These are phyloP conservation scores for Pisolithus orientalis DNA, from an alignment of 768 basidiomycete species.

Conservation along the genomic window DNA sequence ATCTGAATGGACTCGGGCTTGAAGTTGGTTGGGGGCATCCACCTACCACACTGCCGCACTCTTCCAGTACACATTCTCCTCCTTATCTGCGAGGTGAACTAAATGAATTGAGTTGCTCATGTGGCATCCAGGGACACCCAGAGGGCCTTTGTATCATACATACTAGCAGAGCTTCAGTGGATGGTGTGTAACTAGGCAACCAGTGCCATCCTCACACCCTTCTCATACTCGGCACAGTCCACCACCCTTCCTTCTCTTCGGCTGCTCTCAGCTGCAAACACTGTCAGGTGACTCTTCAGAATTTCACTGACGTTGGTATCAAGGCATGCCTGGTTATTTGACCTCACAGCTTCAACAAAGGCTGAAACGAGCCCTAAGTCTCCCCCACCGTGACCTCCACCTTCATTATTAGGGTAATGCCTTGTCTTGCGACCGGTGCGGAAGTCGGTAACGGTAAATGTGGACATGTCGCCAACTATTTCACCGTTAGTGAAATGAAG, in stretches of 20 bases:
- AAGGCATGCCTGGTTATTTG: constrained; percentile 54
- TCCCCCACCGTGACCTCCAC: constrained; percentile 80
- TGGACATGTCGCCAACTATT: constrained; percentile 79
- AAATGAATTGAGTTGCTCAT: no score
- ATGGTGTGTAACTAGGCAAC: neutral
- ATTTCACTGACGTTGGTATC: constrained; percentile 66
- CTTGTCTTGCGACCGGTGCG: constrained; percentile 40
- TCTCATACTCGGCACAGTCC: constrained; percentile 63
- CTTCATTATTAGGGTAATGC: constrained; percentile 47
- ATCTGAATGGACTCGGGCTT: no score
- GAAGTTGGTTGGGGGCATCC: no score
- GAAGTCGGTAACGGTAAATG: constrained; percentile 76
- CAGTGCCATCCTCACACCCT: constrained; percentile 33
- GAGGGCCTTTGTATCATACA: no score
- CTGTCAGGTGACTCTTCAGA: constrained; percentile 71
- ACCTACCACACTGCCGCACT: no score
- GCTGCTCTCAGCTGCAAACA: constrained; percentile 84
- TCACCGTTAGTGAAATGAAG: constrained; percentile 86
- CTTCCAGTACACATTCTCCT: no score
- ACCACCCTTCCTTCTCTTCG: constrained; percentile 64
- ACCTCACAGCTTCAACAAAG: constrained; percentile 72
- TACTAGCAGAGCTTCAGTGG: no score
- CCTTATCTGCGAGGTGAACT: no score
- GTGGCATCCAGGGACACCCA: no score
- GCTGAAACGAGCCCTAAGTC: constrained; percentile 69